Evolutionary conservation across 345 rosid genomes (phyloP), one percentile per base, ranked within the genome.

Genomic region (Erysimum cheiranthoides): DNA sequence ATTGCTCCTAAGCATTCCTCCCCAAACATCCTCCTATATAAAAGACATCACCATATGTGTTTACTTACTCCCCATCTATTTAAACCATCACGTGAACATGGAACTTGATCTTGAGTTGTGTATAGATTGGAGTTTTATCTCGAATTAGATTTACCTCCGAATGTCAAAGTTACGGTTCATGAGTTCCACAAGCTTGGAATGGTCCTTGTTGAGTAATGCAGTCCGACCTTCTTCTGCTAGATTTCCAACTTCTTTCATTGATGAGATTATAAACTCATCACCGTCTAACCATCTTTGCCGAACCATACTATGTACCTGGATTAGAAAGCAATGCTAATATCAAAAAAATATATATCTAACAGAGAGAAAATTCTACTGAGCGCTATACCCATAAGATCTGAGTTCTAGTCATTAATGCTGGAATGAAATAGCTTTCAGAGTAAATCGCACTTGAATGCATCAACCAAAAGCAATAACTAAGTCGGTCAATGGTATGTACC

Each of bases 211-310:
- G 53, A 87, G 87, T 62, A 92, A 75, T 52, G 83, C 93, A 54
- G 74, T 78, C 70, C 67, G 75, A 8, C 99, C 99, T 82, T 89
- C 84, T 66, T 76, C 73, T 25, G 96, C 96, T 43, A 90, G 6
- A 46, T 87, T 74, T 75, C 93, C 90, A 68, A 88, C 94, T 84
- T 89, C 83, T 73, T 47, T 56, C 96, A 92, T 89, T 25, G 91
- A 78, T 64, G 90, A 82, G 51, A 87, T 82, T 61, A 95, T 88
- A 63, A 88, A 80, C 74, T 88, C 76, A 71, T 90, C 99, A 60
- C 99, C 99, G 28, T 88, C 80, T 40, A 92, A 88, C 99, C 99
- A 95, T 64, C 94, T 86, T 75, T 90, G 91, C 35, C 89, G 80
- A 50, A 95, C 98, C 34, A 83, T 80, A 70, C 97, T 88, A 73